Evolutionary conservation across 495 filamentous ascomycete species (phyloP), one percentile per base, ranked within the genome.

Genomic region (Podospora pseudocomata): DNA sequence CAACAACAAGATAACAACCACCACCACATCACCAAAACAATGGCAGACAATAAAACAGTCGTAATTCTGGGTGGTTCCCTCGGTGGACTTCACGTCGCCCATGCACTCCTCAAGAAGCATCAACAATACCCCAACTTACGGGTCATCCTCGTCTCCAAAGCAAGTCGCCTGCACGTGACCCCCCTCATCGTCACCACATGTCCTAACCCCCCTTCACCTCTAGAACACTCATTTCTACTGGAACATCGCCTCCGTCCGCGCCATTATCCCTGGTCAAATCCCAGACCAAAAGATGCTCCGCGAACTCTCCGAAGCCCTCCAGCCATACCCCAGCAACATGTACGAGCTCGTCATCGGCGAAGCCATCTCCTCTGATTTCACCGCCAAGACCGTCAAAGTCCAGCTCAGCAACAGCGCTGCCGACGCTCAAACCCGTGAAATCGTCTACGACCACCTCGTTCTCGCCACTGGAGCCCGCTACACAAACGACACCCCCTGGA

Each of bases 401-500:
- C 72, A 68, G 6, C 72, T 79, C 58, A 49, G 68, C 1, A 34
- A 64, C 20, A 67, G 70, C 16, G 74, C 32, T 49, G 27, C 6
- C 23, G 16, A 15, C 58, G 13, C 58, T 15, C 69, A 73, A 2
- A 73, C 74, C 28, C 63, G 73, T 73, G 28, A 74, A 68, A 54
- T 74, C 67, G 18, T 70, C 4, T 98, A 97, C 77, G 93, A 98
- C 76, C 86, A 94, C 60, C 89, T 97, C 0, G 89, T 98, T 27
- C 86, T 98, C 7, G 93, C 94, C 23, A 98, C 94, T 1, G 94
- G 94, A 63, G 95, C 94, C 23, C 91, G 96, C 79, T 92, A 92
- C 49, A 81, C 74, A 44, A 80, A 75, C 32, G 63, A 71, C 27
- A 69, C 79, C 55, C 82, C 82, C 5, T 84, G 82, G 82, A 84